These are phyloP conservation scores for Aspergillus oerlinghausenensis DNA, from an alignment of 2,329 filamentous ascomycete species.

Conservation along the genomic window DNA sequence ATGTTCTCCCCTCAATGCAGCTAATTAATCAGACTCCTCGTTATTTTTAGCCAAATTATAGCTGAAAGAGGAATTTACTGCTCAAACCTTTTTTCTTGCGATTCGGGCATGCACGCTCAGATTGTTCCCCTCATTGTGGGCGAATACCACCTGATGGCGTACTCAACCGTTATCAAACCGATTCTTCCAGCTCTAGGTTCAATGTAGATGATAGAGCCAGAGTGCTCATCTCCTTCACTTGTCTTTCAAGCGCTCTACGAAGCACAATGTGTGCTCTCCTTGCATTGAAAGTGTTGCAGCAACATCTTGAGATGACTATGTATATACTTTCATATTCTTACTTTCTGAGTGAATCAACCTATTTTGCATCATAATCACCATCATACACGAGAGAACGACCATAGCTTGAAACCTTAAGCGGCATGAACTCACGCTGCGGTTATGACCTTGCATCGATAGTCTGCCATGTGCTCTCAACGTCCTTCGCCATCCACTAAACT, in stretches of 20 bases:
- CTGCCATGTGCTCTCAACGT: background rate
- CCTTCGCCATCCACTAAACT: background rate
- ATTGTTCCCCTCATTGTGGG: background rate
- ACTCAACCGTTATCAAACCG: background rate
- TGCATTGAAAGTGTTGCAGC: background rate
- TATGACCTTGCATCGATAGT: background rate
- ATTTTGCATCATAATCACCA: background rate
- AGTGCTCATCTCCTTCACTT: background rate
- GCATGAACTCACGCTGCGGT: background rate
- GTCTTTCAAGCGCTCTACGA: background rate
- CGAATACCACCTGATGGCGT: background rate
- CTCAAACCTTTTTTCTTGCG: background rate
- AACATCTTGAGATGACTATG: background rate
- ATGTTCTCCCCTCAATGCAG: background rate
- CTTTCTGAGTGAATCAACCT: background rate
- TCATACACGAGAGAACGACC: background rate
- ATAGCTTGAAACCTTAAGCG: background rate
- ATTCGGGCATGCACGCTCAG: background rate
- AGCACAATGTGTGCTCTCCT: background rate
- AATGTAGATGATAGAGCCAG: background rate
- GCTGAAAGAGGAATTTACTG: background rate
- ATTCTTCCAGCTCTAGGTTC: background rate
- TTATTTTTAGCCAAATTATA: background rate
- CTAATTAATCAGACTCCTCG: background rate
- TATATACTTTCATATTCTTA: background rate